These are phyloP conservation scores for Tricladium varicosporioides DNA, from an alignment of 2,329 filamentous ascomycete species.

Conservation along the genomic window DNA sequence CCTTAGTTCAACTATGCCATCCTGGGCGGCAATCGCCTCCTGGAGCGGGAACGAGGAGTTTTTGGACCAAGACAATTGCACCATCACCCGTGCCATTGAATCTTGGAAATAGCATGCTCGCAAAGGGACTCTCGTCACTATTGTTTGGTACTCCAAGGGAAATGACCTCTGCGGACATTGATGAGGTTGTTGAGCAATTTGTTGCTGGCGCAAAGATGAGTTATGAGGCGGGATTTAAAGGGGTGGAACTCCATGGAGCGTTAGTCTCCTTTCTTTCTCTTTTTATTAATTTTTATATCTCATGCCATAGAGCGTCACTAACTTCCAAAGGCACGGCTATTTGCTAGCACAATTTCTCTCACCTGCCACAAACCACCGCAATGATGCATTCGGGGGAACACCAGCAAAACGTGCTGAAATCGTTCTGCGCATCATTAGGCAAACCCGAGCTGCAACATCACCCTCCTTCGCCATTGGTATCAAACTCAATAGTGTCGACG, in stretches of 20 bases:
- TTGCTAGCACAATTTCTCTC: conserved; percentile 69
- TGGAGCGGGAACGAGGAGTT: conserved; percentile 37
- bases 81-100: conserved; percentile 44
- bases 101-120: conserved; percentile 40
- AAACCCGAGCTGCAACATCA: conserved; percentile 43
- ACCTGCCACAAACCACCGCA: conserved; percentile 65
- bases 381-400: conserved; percentile 64
- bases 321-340: conserved; percentile 60
- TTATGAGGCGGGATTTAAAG: conserved; percentile 50
- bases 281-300: neutral
- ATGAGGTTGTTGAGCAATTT: conserved; percentile 51
- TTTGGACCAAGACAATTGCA: conserved; percentile 41
- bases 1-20: conserved; percentile 47
- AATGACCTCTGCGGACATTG: conserved; percentile 54
- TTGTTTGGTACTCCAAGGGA: conserved; percentile 54
- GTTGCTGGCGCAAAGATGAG: conserved; percentile 49
- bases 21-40: conserved; percentile 45
- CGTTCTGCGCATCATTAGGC: conserved; percentile 63
- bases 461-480: conserved; percentile 48
- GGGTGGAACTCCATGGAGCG: conserved; percentile 51
- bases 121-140: conserved; percentile 27
- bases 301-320: too few relatives aligned
- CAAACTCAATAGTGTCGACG: conserved; percentile 59
- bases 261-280: conserved; percentile 29
- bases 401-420: conserved; percentile 70